A percentile compares a stretch with the other conserved stretches of the same genome.
These are phyloP conservation scores for Tuber indicum DNA, from an alignment of 495 filamentous ascomycete species.

Conservation along the genomic window DNA sequence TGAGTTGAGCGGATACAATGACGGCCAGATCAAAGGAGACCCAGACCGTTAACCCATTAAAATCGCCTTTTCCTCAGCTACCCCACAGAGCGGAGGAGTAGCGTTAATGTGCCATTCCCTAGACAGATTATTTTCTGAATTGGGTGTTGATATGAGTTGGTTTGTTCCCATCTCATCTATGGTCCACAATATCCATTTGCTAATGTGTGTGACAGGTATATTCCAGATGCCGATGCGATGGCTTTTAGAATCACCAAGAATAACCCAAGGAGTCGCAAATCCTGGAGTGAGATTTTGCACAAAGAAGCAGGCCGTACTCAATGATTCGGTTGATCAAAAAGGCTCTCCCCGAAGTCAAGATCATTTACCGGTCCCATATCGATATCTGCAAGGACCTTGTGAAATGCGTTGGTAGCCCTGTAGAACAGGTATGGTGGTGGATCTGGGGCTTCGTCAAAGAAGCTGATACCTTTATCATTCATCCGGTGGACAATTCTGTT, in stretches of 20 bases:
- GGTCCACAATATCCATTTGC: too few species aligned
- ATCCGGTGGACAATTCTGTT: too few species aligned
- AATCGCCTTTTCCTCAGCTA: too few species aligned
- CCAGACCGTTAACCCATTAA: constrained; percentile 75
- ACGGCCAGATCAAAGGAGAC: constrained; percentile 62
- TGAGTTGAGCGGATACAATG: constrained; percentile 59
- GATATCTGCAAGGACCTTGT: constrained; percentile 73
- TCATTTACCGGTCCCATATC: constrained; percentile 78
- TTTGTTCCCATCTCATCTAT: too few species aligned
- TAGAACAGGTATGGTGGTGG: constrained; percentile 42
- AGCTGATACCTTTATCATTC: too few species aligned
- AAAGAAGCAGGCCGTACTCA: constrained; percentile 49
- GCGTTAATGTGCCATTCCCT: constrained; percentile 83
- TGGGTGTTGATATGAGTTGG: constrained; percentile 50
- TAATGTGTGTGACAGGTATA: constrained; percentile 57
- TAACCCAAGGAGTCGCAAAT: constrained; percentile 72
- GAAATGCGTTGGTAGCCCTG: constrained; percentile 55
- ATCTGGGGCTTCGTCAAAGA: too few species aligned
- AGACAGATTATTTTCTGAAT: constrained; percentile 58
- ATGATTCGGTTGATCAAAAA: constrained; percentile 63
- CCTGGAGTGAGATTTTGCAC: constrained; percentile 62
- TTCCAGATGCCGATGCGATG: constrained; percentile 74
- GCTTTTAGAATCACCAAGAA: constrained; percentile 85
- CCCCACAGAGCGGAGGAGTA: constrained; percentile 71
- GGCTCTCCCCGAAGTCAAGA: constrained; percentile 61